phyloP scores from a whole-genome alignment of 345 rosid species.

The Populus deltoides region DNA sequence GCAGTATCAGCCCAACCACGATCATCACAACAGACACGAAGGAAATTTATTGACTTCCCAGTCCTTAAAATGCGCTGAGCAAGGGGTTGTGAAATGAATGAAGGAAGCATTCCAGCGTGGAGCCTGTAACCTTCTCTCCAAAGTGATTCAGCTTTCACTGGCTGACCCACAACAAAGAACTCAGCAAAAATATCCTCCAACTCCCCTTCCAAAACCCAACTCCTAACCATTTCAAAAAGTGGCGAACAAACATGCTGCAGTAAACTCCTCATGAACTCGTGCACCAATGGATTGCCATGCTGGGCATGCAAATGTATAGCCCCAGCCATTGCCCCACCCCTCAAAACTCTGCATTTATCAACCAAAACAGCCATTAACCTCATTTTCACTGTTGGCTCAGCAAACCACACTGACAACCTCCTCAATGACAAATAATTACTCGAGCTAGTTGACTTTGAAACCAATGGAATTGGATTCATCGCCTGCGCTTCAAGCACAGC shows the following conservation, averaged over 20 bases:
- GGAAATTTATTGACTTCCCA: constrained; percentile 94
- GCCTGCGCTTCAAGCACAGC: constrained; percentile 90
- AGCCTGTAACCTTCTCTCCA: constrained; percentile 98
- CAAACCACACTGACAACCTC: constrained; percentile 89
- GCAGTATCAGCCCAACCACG: constrained; percentile 96
- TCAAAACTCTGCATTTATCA: constrained; percentile 81
- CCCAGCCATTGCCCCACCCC: constrained; percentile 97
- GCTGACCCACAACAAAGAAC: constrained; percentile 84
- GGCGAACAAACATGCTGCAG: constrained; percentile 89
- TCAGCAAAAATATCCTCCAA: constrained; percentile 89
- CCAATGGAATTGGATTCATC: constrained; percentile 86
- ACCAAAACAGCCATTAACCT: constrained; percentile 96
- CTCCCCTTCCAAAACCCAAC: constrained; percentile 99
- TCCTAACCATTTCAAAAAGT: constrained; percentile 95
- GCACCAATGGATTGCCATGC: constrained; percentile 92
- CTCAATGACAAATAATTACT: constrained; percentile 76
- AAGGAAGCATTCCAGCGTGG: constrained; percentile 83
- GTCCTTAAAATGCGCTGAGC: constrained; percentile 92
- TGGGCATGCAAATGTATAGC: constrained; percentile 95
- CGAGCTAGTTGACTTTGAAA: constrained; percentile 62
- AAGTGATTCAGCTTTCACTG: constrained; percentile 88
- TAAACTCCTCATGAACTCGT: constrained; percentile 78
- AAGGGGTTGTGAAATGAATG: constrained; percentile 82
- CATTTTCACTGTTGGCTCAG: constrained; percentile 94
- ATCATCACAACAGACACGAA: constrained; percentile 93